Evolutionary conservation across 768 basidiomycete genomes (phyloP).

Genomic region (Gymnopilus dilepis): DNA sequence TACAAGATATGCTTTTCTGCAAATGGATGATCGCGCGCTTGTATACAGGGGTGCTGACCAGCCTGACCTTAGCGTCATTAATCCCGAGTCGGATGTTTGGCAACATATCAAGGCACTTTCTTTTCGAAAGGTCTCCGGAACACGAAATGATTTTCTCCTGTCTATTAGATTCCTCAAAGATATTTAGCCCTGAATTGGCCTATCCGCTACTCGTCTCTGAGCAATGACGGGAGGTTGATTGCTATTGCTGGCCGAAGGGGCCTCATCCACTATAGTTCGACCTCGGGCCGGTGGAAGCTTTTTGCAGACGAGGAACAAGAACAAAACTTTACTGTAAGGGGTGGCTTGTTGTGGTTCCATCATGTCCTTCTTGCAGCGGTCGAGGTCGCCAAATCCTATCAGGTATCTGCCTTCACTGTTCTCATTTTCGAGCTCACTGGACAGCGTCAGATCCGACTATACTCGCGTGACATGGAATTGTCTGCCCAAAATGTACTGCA

Average conservation of each 20-base stretch:
- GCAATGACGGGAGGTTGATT: constrained; percentile 87
- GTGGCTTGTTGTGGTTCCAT: constrained; percentile 96
- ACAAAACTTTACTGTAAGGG: constrained; percentile 83
- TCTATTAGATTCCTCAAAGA: constrained; percentile 75
- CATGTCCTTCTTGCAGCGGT: constrained; percentile 92
- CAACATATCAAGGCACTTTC: constrained; percentile 84
- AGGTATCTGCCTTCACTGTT: constrained; percentile 51
- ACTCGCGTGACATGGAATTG: constrained; percentile 90
- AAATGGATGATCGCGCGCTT: constrained; percentile 92
- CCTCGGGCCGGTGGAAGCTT: constrained; percentile 94
- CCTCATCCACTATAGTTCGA: constrained; percentile 91
- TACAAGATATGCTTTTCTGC: constrained; percentile 92
- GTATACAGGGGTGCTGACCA: constrained; percentile 97
- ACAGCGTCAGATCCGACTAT: constrained; percentile 77
- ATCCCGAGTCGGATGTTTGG: constrained; percentile 98
- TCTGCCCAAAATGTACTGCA: constrained; percentile 84
- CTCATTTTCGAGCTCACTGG: not conserved
- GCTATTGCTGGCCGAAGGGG: constrained; percentile 93
- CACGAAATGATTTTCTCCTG: not conserved
- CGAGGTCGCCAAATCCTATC: constrained; percentile 79
- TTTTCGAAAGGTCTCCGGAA: not conserved
- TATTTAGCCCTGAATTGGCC: constrained; percentile 95
- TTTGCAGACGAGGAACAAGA: constrained; percentile 86
- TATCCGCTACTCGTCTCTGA: constrained; percentile 88
- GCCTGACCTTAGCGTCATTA: constrained; percentile 97